Evolutionary conservation across 148 eudicot species (phyloP).

Genomic region (Vaccinium corymbosum): DNA sequence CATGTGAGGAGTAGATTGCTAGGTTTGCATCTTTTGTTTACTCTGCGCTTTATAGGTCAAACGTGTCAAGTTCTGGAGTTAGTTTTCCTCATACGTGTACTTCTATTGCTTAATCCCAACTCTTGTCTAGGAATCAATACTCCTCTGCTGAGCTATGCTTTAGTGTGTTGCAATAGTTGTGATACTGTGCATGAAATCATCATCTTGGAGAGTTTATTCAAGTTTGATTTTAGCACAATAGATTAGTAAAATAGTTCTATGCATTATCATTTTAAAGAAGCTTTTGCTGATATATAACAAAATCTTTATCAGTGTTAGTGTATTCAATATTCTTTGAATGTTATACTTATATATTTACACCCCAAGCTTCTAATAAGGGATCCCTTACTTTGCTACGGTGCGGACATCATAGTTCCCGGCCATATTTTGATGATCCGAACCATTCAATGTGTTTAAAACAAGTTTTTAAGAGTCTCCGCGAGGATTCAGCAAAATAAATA

Average conservation of each 20-base stretch:
- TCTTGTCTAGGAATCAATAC: background rate
- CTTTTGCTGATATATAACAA: background rate
- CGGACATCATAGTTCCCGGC: no score
- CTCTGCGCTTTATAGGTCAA: background rate
- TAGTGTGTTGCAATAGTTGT: background rate
- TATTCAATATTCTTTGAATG: background rate
- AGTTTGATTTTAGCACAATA: background rate
- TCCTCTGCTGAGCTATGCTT: background rate
- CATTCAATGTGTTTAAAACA: no score
- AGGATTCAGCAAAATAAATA: no score
- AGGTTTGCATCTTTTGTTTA: background rate
- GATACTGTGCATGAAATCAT: background rate
- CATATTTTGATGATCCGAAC: no score
- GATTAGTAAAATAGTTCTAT: background rate
- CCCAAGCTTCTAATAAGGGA: no score
- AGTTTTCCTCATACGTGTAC: background rate
- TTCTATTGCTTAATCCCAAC: background rate
- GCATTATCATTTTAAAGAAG: constrained; percentile 9
- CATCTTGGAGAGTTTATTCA: background rate
- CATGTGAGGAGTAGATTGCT: background rate
- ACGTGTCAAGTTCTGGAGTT: background rate
- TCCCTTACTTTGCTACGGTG: no score
- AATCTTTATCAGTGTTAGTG: background rate
- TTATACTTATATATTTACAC: background rate
- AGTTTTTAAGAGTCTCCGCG: no score